Percentiles rank a stretch among this genome's conserved stretches.
phyloP scores from a whole-genome alignment of 2,329 filamentous ascomycete genomes.

The Aureobasidium sp. region DNA sequence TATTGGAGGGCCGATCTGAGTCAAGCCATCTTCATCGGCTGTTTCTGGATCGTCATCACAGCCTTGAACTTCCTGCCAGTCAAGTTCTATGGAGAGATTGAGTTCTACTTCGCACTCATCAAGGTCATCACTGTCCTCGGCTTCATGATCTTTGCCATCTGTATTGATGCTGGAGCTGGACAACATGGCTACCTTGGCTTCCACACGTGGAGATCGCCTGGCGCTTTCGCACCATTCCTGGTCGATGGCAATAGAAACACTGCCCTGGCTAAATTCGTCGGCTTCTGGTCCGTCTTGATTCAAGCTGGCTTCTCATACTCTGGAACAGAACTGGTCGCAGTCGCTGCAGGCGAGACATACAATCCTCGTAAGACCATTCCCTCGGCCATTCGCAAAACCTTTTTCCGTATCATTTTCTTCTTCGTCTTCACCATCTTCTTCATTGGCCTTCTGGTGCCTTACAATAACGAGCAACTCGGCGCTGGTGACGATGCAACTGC shows the following conservation, averaged over 20 bases:
- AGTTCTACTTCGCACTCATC: constrained; percentile 48
- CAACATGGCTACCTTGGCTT: constrained; percentile 54
- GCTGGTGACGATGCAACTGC: constrained; percentile 33
- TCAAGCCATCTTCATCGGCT: constrained; percentile 33
- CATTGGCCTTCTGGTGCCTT: constrained; percentile 30
- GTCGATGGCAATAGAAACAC: constrained; percentile 22
- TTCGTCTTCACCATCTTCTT: constrained; percentile 32
- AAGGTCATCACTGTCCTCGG: constrained; percentile 48
- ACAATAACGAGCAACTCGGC: constrained; percentile 33
- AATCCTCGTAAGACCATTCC: constrained; percentile 44
- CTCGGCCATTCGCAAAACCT: constrained; percentile 31
- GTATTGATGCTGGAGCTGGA: constrained; percentile 37
- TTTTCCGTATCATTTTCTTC: constrained; percentile 32
- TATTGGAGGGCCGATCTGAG: constrained; percentile 37
- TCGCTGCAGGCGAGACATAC: constrained; percentile 42
- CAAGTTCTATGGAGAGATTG: constrained; percentile 46
- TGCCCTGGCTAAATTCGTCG: constrained; percentile 32
- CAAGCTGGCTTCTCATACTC: constrained; percentile 52
- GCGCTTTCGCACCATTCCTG: constrained; percentile 34
- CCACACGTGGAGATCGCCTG: constrained; percentile 41
- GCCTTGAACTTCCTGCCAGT: constrained; percentile 46
- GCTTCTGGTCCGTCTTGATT: constrained; percentile 52
- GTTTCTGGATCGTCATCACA: constrained; percentile 34
- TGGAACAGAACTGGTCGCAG: constrained; percentile 48
- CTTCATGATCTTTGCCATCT: constrained; percentile 35